Evolutionary conservation across 352 stramenopile species (phyloP).

Genomic region (Globisporangium viniferum): DNA sequence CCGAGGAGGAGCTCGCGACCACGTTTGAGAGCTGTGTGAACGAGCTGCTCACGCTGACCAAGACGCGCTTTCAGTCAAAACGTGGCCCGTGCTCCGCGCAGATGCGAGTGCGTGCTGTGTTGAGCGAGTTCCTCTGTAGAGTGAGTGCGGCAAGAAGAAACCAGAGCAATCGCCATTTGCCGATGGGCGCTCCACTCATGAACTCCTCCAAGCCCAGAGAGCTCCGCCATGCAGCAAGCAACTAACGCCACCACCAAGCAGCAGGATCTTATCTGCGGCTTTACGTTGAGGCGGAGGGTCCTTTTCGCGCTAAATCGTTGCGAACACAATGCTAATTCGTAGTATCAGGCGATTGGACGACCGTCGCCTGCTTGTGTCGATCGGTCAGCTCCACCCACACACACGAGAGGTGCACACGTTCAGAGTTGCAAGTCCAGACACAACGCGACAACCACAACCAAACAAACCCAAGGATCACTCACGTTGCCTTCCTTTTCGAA

Average conservation of each 20-base stretch:
- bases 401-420: background rate
- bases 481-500: background rate
- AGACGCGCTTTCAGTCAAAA: too few species aligned
- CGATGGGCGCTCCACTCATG: background rate
- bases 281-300: background rate
- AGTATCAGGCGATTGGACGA: background rate
- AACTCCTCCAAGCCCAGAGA: background rate
- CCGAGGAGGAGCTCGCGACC: too few species aligned
- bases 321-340: background rate
- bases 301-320: background rate
- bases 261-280: background rate
- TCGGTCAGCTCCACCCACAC: background rate
- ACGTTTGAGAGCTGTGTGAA: too few species aligned
- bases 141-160: background rate
- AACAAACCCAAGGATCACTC: background rate
- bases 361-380: background rate
- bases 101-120: too few species aligned
- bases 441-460: constrained; percentile 3
- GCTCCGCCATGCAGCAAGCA: background rate
- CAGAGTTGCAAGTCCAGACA: constrained; percentile 1
- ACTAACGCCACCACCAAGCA: background rate
- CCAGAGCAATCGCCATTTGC: background rate
- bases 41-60: too few species aligned
- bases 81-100: too few species aligned
- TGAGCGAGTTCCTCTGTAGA: too few species aligned